Base-by-base conservation (phyloP, 495 filamentous ascomycete genomes). In the Aspergillus sclerotiicarbonarius region DNA sequence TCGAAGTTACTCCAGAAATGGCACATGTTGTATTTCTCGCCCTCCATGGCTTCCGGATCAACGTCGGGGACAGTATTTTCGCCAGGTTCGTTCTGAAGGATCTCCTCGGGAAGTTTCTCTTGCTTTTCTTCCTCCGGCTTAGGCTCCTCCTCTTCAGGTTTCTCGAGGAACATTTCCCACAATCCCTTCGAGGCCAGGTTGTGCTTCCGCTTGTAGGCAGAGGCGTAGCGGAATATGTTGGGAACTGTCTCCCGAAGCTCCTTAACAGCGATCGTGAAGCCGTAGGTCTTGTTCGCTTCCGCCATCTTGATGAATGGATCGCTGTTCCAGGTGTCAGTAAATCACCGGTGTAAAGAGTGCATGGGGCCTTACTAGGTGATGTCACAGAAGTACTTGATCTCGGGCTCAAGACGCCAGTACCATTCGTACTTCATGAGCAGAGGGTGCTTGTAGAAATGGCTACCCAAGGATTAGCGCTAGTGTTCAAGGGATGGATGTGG, bases 1-100 rank as follows among this genome's bases (percentile, higher is more conserved):
- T 99, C 94, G 57, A 99, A 99, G 71, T 99, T 99, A 79, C 91
- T 96, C 94, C 94, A 99, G 81, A 98, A 99, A 80, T 99, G 94
- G 75, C 94, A 99, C 94, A 99, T 99, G 79, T 99, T 99, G 78
- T 99, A 99, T 61, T 83, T 89, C 67, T 99, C 94, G 57, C 90
- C 90, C 68, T 97, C 95, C 94, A 99, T 99, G 16, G 87, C 86
- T 67, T 98, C 95, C 0, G 86, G 84, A 68, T 98, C 91, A 45
- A 96, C 86, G 47, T 96, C 90, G 35, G 88, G 86, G 15, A 91
- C 70, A 29, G 81, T 82, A 55, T 84, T 85, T 52, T 84, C 82
- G 45, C 86, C 87, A 10, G 90, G 87, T 59, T 97, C 89, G 56
- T 80, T 84, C 65, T 84, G 83, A 33, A 92, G 72, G 41, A 96